These are phyloP conservation scores for Phoenix roebelenii DNA, from an alignment of 176 grass and related monocot species.

Conservation along the genomic window DNA sequence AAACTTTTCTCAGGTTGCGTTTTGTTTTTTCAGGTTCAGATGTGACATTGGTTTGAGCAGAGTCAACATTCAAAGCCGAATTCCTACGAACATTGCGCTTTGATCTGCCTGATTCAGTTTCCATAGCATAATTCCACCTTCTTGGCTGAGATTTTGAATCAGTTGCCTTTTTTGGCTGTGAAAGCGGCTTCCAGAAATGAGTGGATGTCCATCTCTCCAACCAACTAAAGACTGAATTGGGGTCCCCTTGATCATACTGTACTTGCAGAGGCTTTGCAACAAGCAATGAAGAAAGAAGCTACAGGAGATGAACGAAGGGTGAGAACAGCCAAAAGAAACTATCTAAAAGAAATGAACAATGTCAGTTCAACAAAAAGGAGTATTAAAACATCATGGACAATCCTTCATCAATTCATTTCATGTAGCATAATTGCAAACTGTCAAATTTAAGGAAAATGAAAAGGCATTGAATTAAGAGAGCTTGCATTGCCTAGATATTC, in stretches of 20 bases:
- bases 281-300: slow-evolving; percentile 18
- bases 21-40: slow-evolving; percentile 40
- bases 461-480: no score
- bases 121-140: slow-evolving; percentile 49
- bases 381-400: no score
- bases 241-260: slow-evolving; percentile 17
- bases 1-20: slow-evolving; percentile 40
- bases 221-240: slow-evolving; percentile 25
- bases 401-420: no score
- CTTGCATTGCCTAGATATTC: no score
- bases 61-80: slow-evolving; percentile 21
- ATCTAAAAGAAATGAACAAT: no score
- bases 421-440: no score
- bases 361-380: no score
- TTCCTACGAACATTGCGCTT: slow-evolving; percentile 47
- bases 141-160: slow-evolving; percentile 10
- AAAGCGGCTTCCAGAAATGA: slow-evolving; percentile 18
- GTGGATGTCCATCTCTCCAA: slow-evolving; percentile 22
- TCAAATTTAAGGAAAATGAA: no score
- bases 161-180: background rate
- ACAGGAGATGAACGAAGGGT: background rate
- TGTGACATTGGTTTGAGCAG: slow-evolving; percentile 35
- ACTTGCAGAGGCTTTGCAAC: slow-evolving; percentile 17
- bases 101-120: slow-evolving; percentile 81
- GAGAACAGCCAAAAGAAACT: background rate